Evolutionary conservation across 2,329 filamentous ascomycete species (phyloP), one percentile per base, ranked within the genome.

Genomic region (Cercospora zeae-maydis): DNA sequence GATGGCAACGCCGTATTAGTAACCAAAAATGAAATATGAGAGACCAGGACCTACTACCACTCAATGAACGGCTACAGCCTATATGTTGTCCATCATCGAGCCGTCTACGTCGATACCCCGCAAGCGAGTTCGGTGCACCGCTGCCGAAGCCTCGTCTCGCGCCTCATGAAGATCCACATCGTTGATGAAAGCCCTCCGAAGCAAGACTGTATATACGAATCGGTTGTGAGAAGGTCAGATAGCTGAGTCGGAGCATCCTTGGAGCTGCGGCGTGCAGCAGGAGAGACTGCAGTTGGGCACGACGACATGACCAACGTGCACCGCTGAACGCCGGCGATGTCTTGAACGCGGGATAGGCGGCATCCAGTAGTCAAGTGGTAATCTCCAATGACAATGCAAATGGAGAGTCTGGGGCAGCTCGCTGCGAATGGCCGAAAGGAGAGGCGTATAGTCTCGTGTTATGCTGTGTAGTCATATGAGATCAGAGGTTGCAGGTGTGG

Each of bases 81-180:
- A 9, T 9, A 47, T 47, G 42, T 47, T 47, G 21, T 24, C 11
- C 6, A 14, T 19, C 39, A 27, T 49, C 19, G 36, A 49, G 54
- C 54, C 24, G 30, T 55, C 31, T 19, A 39, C 33, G n/a, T 55
- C 52, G 10, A 39, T 55, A 63, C 62, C 62, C 62, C 62, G 62
- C 62, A 58, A 31, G 62, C 58, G 62, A 64, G 42, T 42, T 64
- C 62, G 58, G 56, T 30, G 39, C 57, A 53, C 54, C 31, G 27
- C 49, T 39, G 53, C 52, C 54, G 54, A 42, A 57, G 39, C 55
- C 55, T 49, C 55, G 55, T 58, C 55, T 58, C 55, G 55, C 5
- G 30, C 55, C 16, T 61, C 51, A 10, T 24, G n/a, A 34, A 39
- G 49, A 34, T 30, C 31, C 54, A 57, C 54, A 57, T 5, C 4